Evolutionary conservation across 2,329 filamentous ascomycete species (phyloP), one percentile per base, ranked within the genome.

Genomic region (Colletotrichum camelliae): DNA sequence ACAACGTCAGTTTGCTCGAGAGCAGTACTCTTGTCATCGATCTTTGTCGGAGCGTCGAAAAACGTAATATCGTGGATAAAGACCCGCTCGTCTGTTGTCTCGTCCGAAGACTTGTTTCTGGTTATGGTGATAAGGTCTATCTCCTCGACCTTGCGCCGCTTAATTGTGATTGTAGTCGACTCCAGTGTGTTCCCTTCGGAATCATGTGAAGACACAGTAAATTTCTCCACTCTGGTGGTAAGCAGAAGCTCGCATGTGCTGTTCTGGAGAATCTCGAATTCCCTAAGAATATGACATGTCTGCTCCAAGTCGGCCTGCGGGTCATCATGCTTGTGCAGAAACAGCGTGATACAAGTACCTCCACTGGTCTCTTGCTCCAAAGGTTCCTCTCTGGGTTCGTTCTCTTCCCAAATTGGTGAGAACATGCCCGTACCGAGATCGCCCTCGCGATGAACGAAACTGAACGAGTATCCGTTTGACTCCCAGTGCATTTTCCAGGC

Each of bases 391-490:
- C n/a, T 52, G 81, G 1, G 86, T 88, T 1, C 80, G 39, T 5
- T 68, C 4, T 83, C 79, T 18, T 82, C 68, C 89, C 89, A 88
- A 4, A 83, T 73, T 2, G 86, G 86, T 0, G 85, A 85, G 1
- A 90, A 85, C 88, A 91, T 91, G 1, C 88, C 89, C 43, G 91
- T 80, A 2, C 89, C 89, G 1, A 84, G 82, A 3, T 88, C 86
- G 0, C 84, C 86, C 4, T 78, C 79, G 1, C 78, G 77, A 60
- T 87, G 85, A 0, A 65, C 79, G 77, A 90, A 88, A 9, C 80
- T 84, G 79, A 90, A 90, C 0, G 85, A 85, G 73, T 85, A 88
- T 31, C 76, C 21, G 0, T 86, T 84, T 1, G 88, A 90, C 27
- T 85, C 29, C 18, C 90, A 87, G 52, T 84, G 83, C 8, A 88